Evolutionary conservation across 306 rosid species (phyloP).

Genomic region (Leucaena leucocephala): DNA sequence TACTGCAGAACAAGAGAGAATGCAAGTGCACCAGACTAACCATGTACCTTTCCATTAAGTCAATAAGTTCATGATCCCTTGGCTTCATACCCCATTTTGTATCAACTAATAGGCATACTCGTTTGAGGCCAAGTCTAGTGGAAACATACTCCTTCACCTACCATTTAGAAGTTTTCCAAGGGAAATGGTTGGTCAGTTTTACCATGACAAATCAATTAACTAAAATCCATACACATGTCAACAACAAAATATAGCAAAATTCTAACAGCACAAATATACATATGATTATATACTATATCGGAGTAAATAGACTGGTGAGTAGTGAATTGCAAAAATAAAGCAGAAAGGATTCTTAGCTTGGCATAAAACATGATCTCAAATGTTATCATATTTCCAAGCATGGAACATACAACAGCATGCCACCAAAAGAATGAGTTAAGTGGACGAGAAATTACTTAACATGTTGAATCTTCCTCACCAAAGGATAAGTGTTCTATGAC

Average conservation of each 20-base stretch:
- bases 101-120: slow-evolving; percentile 86
- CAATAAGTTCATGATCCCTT: slow-evolving; percentile 82
- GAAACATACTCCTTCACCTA: slow-evolving; percentile 95
- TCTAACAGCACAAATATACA: not conserved
- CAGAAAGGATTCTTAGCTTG: not conserved
- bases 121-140: slow-evolving; percentile 78
- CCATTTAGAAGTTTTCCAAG: slow-evolving; percentile 28
- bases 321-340: not conserved
- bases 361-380: slow-evolving; percentile 4
- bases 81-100: slow-evolving; percentile 99
- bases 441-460: slow-evolving; percentile 12
- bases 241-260: slow-evolving; percentile 22
- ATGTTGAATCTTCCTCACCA: slow-evolving; percentile 12
- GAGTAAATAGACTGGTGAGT: not conserved
- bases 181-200: slow-evolving; percentile 1
- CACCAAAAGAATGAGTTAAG: slow-evolving; percentile 7
- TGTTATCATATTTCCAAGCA: not conserved
- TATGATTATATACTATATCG: not conserved
- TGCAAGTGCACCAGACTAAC: slow-evolving; percentile 3
- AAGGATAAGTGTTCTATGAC: not conserved
- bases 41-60: slow-evolving; percentile 88
- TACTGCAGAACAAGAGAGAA: not conserved
- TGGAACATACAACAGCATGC: not conserved
- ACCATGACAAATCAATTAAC: slow-evolving; percentile 10
- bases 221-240: not conserved